Base-by-base conservation (phyloP, 495 filamentous ascomycete genomes). In the Immersiella caudata region DNA sequence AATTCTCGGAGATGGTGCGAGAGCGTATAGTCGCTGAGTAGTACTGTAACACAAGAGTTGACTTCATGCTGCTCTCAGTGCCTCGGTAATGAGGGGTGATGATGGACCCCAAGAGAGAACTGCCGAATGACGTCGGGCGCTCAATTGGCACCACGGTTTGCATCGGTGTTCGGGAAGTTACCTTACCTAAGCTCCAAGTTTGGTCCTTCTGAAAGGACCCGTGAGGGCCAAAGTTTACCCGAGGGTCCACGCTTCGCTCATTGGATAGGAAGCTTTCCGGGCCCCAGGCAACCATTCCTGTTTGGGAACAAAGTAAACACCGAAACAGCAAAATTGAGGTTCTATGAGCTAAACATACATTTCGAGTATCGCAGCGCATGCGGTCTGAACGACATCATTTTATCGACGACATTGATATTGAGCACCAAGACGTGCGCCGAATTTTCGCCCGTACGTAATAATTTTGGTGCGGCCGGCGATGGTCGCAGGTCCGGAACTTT, bases 401-500 rank as follows among this genome's bases (percentile, higher is more conserved):
- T 16, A 40, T 46, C 59, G 40, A 26, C 57, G 57, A 52, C 65
- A 62, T 36, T 59, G 57, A 27, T 33, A 59, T 59, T 25, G 57
- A 46, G 40, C 40, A 18, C 40, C 40, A 18, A 5, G 40, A 46
- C 40, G 40, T 46, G 40, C 9, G 16, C 40, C 40, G 40, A 12
- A 46, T 46, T 46, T 4, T 18, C 14, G 40, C 11, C 11, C 9
- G 16, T 18, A 46, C 40, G 40, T 12, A 14, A 46, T 46, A 46
- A 14, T 2, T 6, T 46, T 46, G 40, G 4, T 46, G 40, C 54
- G 62, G 62, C 36, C 61, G 55, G 62, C 66, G 33, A 64, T 65
- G 68, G 60, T 66, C 20, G 68, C 65, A 26, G 72, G 71, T 56
- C 64, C 55, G 65, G 71, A 72, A 50, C 70, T 72, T 69, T 79